phyloP scores from a whole-genome alignment of 2,329 filamentous ascomycete species.

The Aspergillus caelatus region DNA sequence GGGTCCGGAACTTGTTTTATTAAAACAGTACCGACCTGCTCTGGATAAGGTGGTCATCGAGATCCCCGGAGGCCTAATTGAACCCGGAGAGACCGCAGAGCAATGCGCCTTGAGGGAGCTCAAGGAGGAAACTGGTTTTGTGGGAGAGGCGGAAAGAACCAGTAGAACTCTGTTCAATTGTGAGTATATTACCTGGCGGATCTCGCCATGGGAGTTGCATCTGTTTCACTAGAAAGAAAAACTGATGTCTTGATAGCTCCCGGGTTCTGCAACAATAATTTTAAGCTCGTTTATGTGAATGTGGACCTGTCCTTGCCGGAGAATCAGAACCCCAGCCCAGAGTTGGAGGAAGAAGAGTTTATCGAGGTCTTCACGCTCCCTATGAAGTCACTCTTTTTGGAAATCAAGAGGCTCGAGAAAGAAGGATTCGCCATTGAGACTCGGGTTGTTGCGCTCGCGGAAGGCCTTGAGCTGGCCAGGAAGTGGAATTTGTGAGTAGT shows the following conservation, averaged over 20 bases:
- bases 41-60: slow-evolving; percentile 62
- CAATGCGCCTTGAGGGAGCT: slow-evolving; percentile 61
- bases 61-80: slow-evolving; percentile 62
- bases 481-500: slow-evolving; percentile 26
- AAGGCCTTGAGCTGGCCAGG: slow-evolving; percentile 75
- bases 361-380: slow-evolving; percentile 77
- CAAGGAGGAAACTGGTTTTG: slow-evolving; percentile 66
- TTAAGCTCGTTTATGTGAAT: slow-evolving; percentile 66
- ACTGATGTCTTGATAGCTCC: slow-evolving; percentile 36
- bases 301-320: slow-evolving; percentile 70
- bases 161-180: slow-evolving; percentile 48
- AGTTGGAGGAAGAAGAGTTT: slow-evolving; percentile 78
- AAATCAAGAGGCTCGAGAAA: slow-evolving; percentile 67
- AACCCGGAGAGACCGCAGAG: slow-evolving; percentile 58
- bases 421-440: slow-evolving; percentile 80
- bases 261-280: slow-evolving; percentile 53
- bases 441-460: slow-evolving; percentile 74
- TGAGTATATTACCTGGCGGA: slow-evolving; percentile 28
- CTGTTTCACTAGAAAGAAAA: background rate
- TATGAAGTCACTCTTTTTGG: slow-evolving; percentile 64
- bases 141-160: slow-evolving; percentile 49
- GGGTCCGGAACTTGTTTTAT: slow-evolving; percentile 54
- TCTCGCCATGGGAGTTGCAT: background rate
- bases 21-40: slow-evolving; percentile 63
- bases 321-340: slow-evolving; percentile 69